These are phyloP conservation scores for Barnettozyma wickerhamii DNA, from an alignment of 805 yeast species.

Conservation along the genomic window DNA sequence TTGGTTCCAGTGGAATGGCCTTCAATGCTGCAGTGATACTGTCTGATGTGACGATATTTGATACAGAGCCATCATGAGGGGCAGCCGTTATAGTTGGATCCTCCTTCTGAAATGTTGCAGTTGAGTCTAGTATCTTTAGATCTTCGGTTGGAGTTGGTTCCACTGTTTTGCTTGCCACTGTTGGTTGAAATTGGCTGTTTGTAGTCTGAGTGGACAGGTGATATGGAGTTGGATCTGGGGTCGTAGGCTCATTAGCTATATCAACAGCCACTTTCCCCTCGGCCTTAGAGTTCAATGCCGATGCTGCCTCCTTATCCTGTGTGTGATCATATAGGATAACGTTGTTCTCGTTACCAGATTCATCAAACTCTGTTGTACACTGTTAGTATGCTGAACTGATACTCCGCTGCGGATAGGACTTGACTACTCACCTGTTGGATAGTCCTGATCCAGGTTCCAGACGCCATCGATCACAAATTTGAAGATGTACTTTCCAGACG, in stretches of 20 bases:
- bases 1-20: conserved; percentile 2
- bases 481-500: conserved; percentile 23
- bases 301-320: background rate
- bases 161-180: background rate
- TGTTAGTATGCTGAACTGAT: conserved; percentile 22
- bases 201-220: background rate
- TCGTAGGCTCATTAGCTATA: conserved; percentile 20
- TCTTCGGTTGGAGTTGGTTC: background rate
- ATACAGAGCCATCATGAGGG: background rate
- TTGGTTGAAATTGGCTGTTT: background rate
- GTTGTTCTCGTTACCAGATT: conserved; percentile 34
- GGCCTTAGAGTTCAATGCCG: background rate
- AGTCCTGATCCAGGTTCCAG: conserved; percentile 19
- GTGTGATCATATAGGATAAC: conserved; percentile 24
- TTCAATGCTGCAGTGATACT: background rate
- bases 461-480: conserved; percentile 21
- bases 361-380: conserved; percentile 30
- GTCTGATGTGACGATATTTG: background rate
- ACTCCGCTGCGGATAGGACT: background rate
- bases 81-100: conserved; percentile 1
- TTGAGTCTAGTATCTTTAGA: no score
- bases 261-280: conserved; percentile 5
- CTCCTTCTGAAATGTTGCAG: no score
- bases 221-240: conserved; percentile 28
- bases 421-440: conserved; percentile 21